phyloP scores from a whole-genome alignment of 805 yeast species.

The Cyberlindnera maclurae region DNA sequence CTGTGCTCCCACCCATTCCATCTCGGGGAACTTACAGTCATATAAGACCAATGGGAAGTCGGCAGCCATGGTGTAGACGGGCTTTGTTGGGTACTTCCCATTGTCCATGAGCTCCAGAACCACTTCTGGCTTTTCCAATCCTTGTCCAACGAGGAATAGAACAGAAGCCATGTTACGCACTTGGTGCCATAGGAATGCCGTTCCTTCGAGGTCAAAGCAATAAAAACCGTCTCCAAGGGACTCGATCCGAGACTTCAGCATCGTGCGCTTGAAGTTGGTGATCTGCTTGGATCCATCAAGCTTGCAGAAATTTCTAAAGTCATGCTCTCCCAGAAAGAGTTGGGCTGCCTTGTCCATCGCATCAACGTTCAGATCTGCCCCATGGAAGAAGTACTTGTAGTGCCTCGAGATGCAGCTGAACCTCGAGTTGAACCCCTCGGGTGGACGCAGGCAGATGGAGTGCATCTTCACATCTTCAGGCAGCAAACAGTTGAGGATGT shows the following conservation, averaged over 20 bases:
- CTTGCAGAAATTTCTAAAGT: constrained; percentile 91
- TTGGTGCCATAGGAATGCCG: constrained; percentile 96
- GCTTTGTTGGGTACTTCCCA: constrained; percentile 53
- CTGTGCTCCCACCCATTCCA: constrained; percentile 50
- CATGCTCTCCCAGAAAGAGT: constrained; percentile 66
- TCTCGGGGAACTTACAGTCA: constrained; percentile 66
- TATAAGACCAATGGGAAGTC: constrained; percentile 82
- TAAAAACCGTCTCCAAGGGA: constrained; percentile 37
- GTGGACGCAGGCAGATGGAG: constrained; percentile 77
- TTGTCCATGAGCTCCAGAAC: constrained; percentile 55
- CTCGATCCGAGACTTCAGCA: constrained; percentile 45
- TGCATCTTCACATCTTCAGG: constrained; percentile 84
- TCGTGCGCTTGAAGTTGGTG: constrained; percentile 62
- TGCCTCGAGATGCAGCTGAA: constrained; percentile 86
- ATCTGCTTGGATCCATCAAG: constrained; percentile 93
- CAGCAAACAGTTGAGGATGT: constrained; percentile 64
- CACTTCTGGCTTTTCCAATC: constrained; percentile 52
- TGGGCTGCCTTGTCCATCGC: constrained; percentile 64
- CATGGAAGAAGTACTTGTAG: constrained; percentile 72
- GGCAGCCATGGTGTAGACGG: constrained; percentile 81
- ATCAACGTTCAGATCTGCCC: constrained; percentile 47
- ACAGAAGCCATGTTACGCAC: constrained; percentile 93
- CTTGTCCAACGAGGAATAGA: constrained; percentile 74
- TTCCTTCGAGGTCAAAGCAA: constrained; percentile 73
- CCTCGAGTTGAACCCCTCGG: constrained; percentile 79